Base-by-base conservation (phyloP, 139 green algal genomes). In the Microglena sp. region DNA sequence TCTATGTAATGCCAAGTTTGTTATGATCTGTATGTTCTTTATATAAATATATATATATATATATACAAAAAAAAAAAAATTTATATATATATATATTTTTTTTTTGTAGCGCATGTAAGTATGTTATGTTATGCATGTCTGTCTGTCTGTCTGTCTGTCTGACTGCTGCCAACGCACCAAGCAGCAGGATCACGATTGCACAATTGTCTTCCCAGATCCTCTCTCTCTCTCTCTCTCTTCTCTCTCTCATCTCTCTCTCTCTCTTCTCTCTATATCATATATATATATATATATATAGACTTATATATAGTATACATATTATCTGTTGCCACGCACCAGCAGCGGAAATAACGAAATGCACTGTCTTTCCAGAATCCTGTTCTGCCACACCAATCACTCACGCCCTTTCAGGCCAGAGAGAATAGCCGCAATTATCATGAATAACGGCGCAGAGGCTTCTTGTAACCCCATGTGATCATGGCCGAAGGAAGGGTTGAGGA, bases 101-200 rank as follows among this genome's bases (percentile, higher is more conserved):
- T 50, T 11, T 50, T 11, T 50, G 40, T 18, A 18, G n/a, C 40
- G 40, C 18, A 18, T 50, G 40, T 50, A 18, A 24, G 40, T 50
- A 18, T 18, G 40, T 50, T 11, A 24, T 11, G 15, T 11, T 18
- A 18, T 50, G 40, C 18, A 50, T 50, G 40, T 50, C 15, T 50
- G 40, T 50, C 15, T 50, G 40, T 50, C 15, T 50, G 40, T 18
- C 15, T 50, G 40, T 50, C 15, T 50, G 40, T 50, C 15, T 50
- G 40, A 27, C 21, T 27, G 53, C 18, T 8, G 8, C 24, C 53
- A 60, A 5, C 56, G 24, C 56, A 64, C 56, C 31, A 64, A 98
- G 79, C 90, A 98, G 96, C 40, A 93, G 93, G 53, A 99, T 77
- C 45, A 97, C 88, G 72, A 99, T 98, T 4, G 94, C 94, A 4